Evolutionary conservation across 768 basidiomycete species (phyloP).

Genomic region (Leucosporidium yakuticum): DNA sequence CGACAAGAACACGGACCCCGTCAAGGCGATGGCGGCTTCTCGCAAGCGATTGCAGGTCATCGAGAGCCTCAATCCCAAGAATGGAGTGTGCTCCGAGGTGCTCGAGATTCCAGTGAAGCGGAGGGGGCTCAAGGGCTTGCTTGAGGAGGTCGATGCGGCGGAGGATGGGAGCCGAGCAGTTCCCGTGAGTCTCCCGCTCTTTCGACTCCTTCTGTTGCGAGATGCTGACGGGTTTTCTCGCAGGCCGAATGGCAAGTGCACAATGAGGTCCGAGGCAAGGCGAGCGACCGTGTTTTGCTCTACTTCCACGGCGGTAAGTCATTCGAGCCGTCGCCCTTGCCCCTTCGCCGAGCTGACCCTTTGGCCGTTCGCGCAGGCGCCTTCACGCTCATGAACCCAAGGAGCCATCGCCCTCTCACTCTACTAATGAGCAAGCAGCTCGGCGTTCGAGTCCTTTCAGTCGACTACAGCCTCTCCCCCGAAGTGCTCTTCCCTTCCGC

Average conservation of each 20-base stretch:
- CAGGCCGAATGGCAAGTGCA: slow-evolving; percentile 53
- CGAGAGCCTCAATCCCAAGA: slow-evolving; percentile 60
- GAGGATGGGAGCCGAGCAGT: slow-evolving; percentile 74
- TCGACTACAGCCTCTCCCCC: slow-evolving; percentile 91
- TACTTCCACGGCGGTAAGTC: slow-evolving; percentile 70
- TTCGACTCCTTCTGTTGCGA: too few species aligned
- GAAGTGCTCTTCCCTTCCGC: slow-evolving; percentile 89
- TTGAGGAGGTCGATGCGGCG: slow-evolving; percentile 61
- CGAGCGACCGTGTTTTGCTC: slow-evolving; percentile 69
- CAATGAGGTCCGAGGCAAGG: slow-evolving; percentile 9
- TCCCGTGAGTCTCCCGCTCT: slow-evolving; percentile 78
- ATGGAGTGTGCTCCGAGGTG: slow-evolving; percentile 83
- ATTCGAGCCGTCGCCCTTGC: slow-evolving; percentile 47
- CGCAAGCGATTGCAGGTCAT: slow-evolving; percentile 51
- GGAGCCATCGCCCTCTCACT: slow-evolving; percentile 76
- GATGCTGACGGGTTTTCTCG: slow-evolving; percentile 69
- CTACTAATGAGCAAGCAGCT: slow-evolving; percentile 79
- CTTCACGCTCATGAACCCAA: slow-evolving; percentile 80
- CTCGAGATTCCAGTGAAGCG: slow-evolving; percentile 66
- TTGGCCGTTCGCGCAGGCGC: slow-evolving; percentile 54
- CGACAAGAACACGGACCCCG: neutral
- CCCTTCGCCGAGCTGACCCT: neutral
- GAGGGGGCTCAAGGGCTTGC: slow-evolving; percentile 67
- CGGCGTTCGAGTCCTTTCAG: slow-evolving; percentile 73
- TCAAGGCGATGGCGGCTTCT: neutral